Percentiles rank a stretch among this genome's conserved stretches.
These are phyloP conservation scores for Trichocomaceae sp. DNA, from an alignment of 2,329 filamentous ascomycete genomes.

Conservation along the genomic window DNA sequence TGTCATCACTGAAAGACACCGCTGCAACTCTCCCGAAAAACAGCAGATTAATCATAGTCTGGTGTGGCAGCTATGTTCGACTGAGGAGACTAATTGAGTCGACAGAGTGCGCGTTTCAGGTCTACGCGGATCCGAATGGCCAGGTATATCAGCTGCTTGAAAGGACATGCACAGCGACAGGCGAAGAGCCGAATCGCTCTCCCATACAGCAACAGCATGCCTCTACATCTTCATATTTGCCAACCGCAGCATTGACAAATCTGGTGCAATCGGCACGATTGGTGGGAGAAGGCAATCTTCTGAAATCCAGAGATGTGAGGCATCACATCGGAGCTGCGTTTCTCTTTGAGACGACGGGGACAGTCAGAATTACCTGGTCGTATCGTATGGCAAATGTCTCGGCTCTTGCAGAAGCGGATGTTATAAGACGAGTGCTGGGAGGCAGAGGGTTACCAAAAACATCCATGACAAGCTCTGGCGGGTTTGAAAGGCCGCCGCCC, in stretches of 20 bases:
- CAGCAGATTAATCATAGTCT: slow-evolving; percentile 63
- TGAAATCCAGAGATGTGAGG: slow-evolving; percentile 58
- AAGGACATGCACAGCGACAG: slow-evolving; percentile 58
- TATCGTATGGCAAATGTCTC: slow-evolving; percentile 74
- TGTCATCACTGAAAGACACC: slow-evolving; percentile 16
- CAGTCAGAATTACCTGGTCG: slow-evolving; percentile 67
- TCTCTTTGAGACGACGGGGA: slow-evolving; percentile 56
- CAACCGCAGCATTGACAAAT: slow-evolving; percentile 39
- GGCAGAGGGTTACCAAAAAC: neutral
- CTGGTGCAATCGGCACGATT: slow-evolving; percentile 52
- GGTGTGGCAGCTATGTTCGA: slow-evolving; percentile 62
- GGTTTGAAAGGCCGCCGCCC: neutral
- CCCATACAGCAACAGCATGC: neutral
- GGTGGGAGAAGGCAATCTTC: slow-evolving; percentile 51
- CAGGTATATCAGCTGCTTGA: slow-evolving; percentile 61
- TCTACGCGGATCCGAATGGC: slow-evolving; percentile 68
- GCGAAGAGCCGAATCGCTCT: slow-evolving; percentile 38
- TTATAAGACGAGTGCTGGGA: slow-evolving; percentile 7
- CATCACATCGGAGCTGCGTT: slow-evolving; percentile 69
- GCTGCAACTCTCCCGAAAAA: slow-evolving; percentile 38
- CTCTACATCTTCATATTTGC: slow-evolving; percentile 12
- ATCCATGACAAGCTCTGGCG: neutral
- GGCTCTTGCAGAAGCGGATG: slow-evolving; percentile 64
- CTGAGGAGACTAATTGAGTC: slow-evolving; percentile 60
- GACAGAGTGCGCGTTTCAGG: slow-evolving; percentile 62